Evolutionary conservation across 805 yeast species (phyloP), one percentile per base, ranked within the genome.

Genomic region (Saturnispora besseyi): DNA sequence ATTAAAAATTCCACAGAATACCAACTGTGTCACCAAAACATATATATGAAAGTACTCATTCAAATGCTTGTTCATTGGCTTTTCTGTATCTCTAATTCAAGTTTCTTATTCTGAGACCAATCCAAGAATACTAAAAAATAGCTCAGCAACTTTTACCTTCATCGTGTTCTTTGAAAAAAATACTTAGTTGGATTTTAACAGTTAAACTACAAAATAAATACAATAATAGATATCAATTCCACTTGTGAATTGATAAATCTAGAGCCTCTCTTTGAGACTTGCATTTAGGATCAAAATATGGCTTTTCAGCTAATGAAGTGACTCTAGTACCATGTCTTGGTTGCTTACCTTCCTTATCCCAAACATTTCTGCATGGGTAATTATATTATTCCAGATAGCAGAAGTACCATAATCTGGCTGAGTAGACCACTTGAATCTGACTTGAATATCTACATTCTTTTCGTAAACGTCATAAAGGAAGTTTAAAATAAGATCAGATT

Each of bases 321-420:
- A 73, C 77, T 57, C 83, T 73, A 2, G 77, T 72, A 44, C 78
- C 81, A 53, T 77, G 82, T 64, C 79, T 67, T 26, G 72, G 64
- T 38, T 64, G 70, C 40, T 40, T 62, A 15, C 71, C 71, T 41
- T 58, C 60, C 46, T 74, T 69, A 56, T 72, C 76, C 70, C 71
- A 66, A 22, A 71, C 67, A 21, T 73, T 73, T 54, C 65, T 63
- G 55, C 74, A 78, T 72, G 71, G 38, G 74, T 62, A 42, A 70
- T 54, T 64, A 78, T 66, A 65, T 74, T 75, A 56, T 74, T 78
- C 78, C 79, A 75, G 40, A 74, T 56, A 26, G 77, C 78, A 50
- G 74, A 67, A 11, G 74, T 66, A 31, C 76, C 77, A 31, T 61
- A 62, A 18, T 74, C 74, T 10, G 54, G 53, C 26, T 56, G 54